phyloP scores from a whole-genome alignment of 192 early-diverging fungal genomes.

The Rhizophagus prolifer region DNA sequence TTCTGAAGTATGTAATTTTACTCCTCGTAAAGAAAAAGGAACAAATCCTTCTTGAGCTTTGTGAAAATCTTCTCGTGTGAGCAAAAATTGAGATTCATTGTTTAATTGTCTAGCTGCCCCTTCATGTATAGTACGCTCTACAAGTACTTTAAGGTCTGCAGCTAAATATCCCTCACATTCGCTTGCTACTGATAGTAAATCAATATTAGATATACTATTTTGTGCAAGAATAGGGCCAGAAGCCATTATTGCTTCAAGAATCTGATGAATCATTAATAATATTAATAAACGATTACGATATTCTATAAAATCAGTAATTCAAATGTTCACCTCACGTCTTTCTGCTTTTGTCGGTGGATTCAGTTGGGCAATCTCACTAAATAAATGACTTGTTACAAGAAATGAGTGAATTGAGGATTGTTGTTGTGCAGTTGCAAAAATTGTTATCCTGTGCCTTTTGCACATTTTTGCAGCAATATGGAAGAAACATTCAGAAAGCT shows the following conservation, averaged over 20 bases:
- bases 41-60: conserved; percentile 76
- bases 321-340: conserved; percentile 55
- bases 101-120: conserved; percentile 66
- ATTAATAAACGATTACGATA: conserved; percentile 18
- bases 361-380: conserved; percentile 63
- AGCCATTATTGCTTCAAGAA: conserved; percentile 69
- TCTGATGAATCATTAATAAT: conserved; percentile 40
- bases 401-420: conserved; percentile 60
- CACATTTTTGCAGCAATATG: conserved; percentile 50
- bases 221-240: conserved; percentile 47
- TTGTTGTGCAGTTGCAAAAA: conserved; percentile 68
- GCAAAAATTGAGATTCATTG: conserved; percentile 32
- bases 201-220: conserved; percentile 57
- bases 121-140: conserved; percentile 81
- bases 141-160: conserved; percentile 72
- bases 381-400: conserved; percentile 58
- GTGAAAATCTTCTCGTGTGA: conserved; percentile 68
- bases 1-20: conserved; percentile 72
- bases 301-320: conserved; percentile 38
- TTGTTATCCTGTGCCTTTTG: conserved; percentile 48
- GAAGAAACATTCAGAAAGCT: conserved; percentile 64
- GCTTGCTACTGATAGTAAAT: conserved; percentile 70
- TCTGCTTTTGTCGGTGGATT: conserved; percentile 62
- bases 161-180: conserved; percentile 88
- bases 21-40: conserved; percentile 75